phyloP scores from a whole-genome alignment of 2,329 filamentous ascomycete genomes.

The Pseudopyrenochaeta lycopersici region DNA sequence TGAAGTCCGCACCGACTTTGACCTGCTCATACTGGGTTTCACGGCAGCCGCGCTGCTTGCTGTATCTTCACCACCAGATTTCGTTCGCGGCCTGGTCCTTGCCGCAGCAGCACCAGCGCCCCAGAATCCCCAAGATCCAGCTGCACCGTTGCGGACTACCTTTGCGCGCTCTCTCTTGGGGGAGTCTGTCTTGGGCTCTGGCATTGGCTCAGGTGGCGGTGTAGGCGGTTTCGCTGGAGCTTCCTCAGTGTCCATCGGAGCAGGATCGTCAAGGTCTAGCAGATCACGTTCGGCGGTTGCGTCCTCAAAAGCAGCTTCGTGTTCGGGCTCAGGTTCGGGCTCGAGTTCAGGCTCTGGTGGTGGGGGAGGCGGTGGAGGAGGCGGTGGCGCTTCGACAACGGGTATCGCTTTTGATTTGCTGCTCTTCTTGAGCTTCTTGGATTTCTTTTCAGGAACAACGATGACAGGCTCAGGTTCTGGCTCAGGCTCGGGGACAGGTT shows the following conservation, averaged over 20 bases:
- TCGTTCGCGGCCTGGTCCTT: constrained; percentile 51
- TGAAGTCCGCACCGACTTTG: constrained; percentile 64
- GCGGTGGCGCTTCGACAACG: constrained; percentile 41
- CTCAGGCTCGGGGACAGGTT: constrained; percentile 39
- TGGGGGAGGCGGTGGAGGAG: constrained; percentile 35
- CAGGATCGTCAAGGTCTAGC: constrained; percentile 29
- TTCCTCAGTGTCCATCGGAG: constrained; percentile 36
- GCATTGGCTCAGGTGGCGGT: constrained; percentile 55
- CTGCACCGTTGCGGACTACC: constrained; percentile 73
- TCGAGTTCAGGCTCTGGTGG: constrained; percentile 34
- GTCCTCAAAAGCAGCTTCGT: constrained; percentile 29
- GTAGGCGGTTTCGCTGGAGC: constrained; percentile 55
- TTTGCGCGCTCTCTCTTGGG: constrained; percentile 77
- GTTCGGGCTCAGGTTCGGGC: constrained; percentile 30
- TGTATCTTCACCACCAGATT: constrained; percentile 41
- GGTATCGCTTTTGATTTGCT: constrained; percentile 67
- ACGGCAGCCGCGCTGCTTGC: constrained; percentile 30
- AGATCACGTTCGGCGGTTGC: constrained; percentile 27
- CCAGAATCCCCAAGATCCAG: constrained; percentile 81
- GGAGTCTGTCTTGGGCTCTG: constrained; percentile 57
- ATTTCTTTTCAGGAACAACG: constrained; percentile 29
- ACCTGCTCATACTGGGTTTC: constrained; percentile 59
- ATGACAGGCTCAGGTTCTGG: constrained; percentile 40
- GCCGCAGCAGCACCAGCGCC: constrained; percentile 58
- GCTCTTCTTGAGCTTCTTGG: constrained; percentile 40